phyloP scores from a whole-genome alignment of 257 asterid species.

The Lithospermum erythrorhizon region DNA sequence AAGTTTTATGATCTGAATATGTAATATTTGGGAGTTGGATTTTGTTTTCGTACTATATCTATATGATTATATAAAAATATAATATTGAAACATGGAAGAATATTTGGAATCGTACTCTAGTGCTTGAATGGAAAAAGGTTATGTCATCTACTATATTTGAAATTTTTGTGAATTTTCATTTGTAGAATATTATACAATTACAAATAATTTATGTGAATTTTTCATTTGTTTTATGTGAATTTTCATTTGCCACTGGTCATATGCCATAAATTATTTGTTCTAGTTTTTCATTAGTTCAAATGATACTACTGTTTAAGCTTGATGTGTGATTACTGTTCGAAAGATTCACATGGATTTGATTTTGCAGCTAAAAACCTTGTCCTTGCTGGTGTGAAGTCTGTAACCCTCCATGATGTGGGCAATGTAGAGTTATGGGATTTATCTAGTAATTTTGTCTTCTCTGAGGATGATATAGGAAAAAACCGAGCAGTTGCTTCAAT shows the following conservation, averaged over 20 bases:
- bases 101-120: too few relatives aligned
- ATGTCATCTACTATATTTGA: too few relatives aligned
- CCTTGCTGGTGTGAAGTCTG: conserved; percentile 48
- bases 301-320: not conserved
- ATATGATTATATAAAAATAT: too few relatives aligned
- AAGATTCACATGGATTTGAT: not conserved
- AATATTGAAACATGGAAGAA: too few relatives aligned
- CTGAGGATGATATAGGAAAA: conserved; percentile 42
- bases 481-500: conserved; percentile 34
- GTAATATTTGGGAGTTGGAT: too few relatives aligned
- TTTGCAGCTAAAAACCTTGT: conserved; percentile 35
- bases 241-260: not conserved
- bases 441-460: conserved; percentile 30
- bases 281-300: too few relatives aligned
- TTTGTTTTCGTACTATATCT: too few relatives aligned
- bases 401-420: conserved; percentile 36
- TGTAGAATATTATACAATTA: too few relatives aligned
- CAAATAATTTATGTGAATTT: too few relatives aligned
- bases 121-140: too few relatives aligned
- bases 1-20: too few relatives aligned
- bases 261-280: not conserved
- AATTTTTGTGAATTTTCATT: not conserved
- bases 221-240: too few relatives aligned
- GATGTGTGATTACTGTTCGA: not conserved
- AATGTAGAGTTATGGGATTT: conserved; percentile 43